phyloP scores from a whole-genome alignment of 1,284 basidiomycete genomes.

The Pulveroboletus sp. region DNA sequence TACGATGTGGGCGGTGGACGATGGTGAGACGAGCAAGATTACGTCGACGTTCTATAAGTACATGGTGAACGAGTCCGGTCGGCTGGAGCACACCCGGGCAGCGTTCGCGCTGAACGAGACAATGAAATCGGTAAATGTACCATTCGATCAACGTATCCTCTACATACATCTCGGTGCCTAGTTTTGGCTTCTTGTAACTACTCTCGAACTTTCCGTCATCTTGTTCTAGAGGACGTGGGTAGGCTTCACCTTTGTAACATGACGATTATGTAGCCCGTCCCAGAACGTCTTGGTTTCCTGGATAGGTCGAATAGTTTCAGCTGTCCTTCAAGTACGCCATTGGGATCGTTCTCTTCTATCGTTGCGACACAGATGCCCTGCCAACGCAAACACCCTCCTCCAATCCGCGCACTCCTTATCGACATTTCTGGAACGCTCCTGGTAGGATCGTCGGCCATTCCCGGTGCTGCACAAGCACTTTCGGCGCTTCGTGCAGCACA shows the following conservation, averaged over 20 bases:
- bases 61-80: background rate
- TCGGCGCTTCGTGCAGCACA: conserved; percentile 44
- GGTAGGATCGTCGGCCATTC: conserved; percentile 51
- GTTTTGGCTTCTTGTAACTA: background rate
- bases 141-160: background rate
- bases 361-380: background rate
- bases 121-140: background rate
- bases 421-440: conserved; percentile 73
- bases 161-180: background rate
- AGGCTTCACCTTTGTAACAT: no score
- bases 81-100: background rate
- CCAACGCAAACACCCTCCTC: conserved; percentile 28
- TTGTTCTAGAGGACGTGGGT: no score
- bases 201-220: no score
- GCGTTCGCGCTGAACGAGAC: background rate
- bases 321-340: no score
- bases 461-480: conserved; percentile 53
- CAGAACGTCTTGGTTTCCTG: no score
- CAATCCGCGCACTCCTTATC: conserved; percentile 56
- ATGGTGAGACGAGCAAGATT: background rate
- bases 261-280: no score
- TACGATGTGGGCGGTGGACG: background rate
- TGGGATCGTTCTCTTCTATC: no score
- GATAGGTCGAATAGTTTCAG: no score
- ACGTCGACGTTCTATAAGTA: background rate